Evolutionary conservation across 192 early-diverging fungal genomes (phyloP).

Genomic region (Dissophora globulifera): DNA sequence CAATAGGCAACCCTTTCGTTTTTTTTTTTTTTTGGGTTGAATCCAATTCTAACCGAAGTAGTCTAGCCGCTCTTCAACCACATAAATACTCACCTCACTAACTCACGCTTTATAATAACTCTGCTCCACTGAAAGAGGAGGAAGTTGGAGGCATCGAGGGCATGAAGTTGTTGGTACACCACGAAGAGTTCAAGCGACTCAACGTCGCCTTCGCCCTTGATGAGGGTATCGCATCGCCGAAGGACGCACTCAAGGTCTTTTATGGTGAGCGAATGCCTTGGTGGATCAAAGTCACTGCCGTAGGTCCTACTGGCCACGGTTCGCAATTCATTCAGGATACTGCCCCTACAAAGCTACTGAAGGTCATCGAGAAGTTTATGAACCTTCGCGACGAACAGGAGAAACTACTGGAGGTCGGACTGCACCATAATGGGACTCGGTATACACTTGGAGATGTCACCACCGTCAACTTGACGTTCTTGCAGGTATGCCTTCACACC

Average conservation of each 20-base stretch:
- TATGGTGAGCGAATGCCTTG: slow-evolving; percentile 88
- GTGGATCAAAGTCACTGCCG: slow-evolving; percentile 82
- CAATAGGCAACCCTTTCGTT: background rate
- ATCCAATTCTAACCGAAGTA: background rate
- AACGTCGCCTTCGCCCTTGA: slow-evolving; percentile 88
- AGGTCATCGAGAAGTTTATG: slow-evolving; percentile 75
- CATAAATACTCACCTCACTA: too few relatives aligned
- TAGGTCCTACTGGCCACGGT: slow-evolving; percentile 83
- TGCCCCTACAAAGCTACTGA: slow-evolving; percentile 73
- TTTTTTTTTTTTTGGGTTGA: background rate
- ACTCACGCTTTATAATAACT: too few relatives aligned
- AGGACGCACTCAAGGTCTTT: slow-evolving; percentile 75
- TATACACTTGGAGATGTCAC: slow-evolving; percentile 83
- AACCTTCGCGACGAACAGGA: slow-evolving; percentile 75
- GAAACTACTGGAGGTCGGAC: slow-evolving; percentile 60
- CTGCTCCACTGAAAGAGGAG: too few relatives aligned
- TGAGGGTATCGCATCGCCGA: slow-evolving; percentile 83
- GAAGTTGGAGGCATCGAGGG: slow-evolving; percentile 88
- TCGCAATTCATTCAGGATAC: slow-evolving; percentile 83
- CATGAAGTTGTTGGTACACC: slow-evolving; percentile 75
- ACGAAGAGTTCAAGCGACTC: slow-evolving; percentile 72
- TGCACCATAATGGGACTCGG: slow-evolving; percentile 60
- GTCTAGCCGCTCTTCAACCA: too few relatives aligned
- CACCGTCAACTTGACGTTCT: slow-evolving; percentile 81
- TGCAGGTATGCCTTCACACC: too few relatives aligned